A percentile compares a stretch with the other conserved stretches of the same genome.
Conservation (phyloP, 2,329 filamentous ascomycete species). For the Coniella lustricola region DNA sequence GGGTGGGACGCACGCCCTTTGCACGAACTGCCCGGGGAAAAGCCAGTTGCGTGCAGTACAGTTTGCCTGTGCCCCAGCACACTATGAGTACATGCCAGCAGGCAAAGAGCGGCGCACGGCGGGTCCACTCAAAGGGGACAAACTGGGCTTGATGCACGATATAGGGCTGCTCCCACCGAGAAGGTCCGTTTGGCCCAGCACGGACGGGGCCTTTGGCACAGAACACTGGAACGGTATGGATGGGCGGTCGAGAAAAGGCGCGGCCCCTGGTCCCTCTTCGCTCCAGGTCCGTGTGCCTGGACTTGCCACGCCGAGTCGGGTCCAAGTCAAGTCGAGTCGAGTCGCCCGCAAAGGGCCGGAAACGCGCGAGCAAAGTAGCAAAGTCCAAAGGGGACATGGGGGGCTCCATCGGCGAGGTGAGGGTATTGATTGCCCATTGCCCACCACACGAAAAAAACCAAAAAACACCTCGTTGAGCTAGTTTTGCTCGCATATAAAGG, state of each 20-base stretch:
- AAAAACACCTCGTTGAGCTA: slow-evolving; percentile 6
- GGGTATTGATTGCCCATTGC: slow-evolving; percentile 4
- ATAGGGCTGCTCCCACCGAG: slow-evolving; percentile 4
- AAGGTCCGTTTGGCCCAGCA: slow-evolving; percentile 5
- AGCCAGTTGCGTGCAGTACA: too few species aligned
- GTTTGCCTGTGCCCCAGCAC: too few species aligned
- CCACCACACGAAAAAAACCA: slow-evolving; percentile 1
- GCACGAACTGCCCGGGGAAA: too few species aligned
- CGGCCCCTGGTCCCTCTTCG: slow-evolving; percentile 5
- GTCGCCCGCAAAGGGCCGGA: neutral
- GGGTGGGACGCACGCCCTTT: too few species aligned
- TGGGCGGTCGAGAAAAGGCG: slow-evolving; percentile 6
- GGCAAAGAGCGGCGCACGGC: too few species aligned
- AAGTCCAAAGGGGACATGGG: neutral
- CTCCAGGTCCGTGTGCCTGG: slow-evolving; percentile 9
- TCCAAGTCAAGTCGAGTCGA: too few species aligned
- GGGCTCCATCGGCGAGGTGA: slow-evolving; percentile 1
- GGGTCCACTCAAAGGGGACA: neutral
- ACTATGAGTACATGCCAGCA: too few species aligned
- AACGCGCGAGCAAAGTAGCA: neutral
- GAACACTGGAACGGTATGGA: slow-evolving; percentile 4
- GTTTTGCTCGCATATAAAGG: slow-evolving; percentile 11
- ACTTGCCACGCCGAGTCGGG: slow-evolving; percentile 7
- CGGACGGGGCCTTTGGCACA: neutral
- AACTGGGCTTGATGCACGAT: neutral